Evolutionary conservation across 1,139 yeast species (phyloP), one percentile per base, ranked within the genome.

Genomic region (Taiozyma sp.): DNA sequence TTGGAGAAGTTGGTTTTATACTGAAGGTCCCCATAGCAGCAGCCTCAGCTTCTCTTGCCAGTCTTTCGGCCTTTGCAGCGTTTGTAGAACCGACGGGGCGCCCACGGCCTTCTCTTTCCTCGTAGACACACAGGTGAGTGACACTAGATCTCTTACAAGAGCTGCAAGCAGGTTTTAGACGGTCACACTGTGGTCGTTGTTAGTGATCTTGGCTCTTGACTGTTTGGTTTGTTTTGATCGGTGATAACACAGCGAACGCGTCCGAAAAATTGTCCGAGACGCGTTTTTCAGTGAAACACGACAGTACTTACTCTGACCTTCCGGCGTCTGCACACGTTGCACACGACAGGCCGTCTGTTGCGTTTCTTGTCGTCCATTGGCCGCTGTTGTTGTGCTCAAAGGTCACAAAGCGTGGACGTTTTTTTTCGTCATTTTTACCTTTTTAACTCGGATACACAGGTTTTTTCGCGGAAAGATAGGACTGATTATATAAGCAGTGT

Each of bases 241-340:
- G 30, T 22, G 29, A 40, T 40, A 40, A 13, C 43, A 40, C 12
- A 40, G 16, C 8, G 16, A 41, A 29, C 47, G n/a, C 30, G 22
- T 19, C 24, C 41, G 24, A 38, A 38, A 38, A 38, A 38, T 38
- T 38, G 41, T 23, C 41, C 41, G 41, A 38, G 43, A 47, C 49
- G 48, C 48, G 50, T 48, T 42, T 43, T 30, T 30, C 28, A 10
- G 38, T 23, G 43, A 28, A 16, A 22, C 8, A 19, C 19, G 28
- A 28, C 24, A 27, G 8, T 19, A 61, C 64, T 50, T 46, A 62
- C 65, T 46, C 61, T 61, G 41, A 62, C 61, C 45, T 62, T 62
- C 19, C 65, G 58, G 46, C 59, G 57, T 46, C 65, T 56, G 57
- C 65, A 62, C 19, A 58, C 58, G 36, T 53, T 58, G 49, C 65